Percentiles rank a stretch among this genome's conserved stretches.
Conservation (phyloP, 2,329 filamentous ascomycete genomes). For the Boeremia lycopersici region DNA sequence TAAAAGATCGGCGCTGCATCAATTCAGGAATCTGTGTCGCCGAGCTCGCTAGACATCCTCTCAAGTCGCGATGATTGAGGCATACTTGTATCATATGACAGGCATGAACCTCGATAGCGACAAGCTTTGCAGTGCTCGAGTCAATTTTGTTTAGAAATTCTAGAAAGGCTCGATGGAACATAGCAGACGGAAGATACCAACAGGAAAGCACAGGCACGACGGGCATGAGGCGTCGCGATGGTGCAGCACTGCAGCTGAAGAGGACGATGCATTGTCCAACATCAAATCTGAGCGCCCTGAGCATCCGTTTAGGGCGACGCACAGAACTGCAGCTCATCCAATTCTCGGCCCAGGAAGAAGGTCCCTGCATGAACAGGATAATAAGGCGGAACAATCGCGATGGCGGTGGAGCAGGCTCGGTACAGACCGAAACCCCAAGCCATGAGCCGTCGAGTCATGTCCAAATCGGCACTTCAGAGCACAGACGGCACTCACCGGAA, state of each 20-base stretch:
- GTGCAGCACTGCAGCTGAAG: no score
- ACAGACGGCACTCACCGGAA: conserved; percentile 4
- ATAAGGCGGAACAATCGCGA: neutral
- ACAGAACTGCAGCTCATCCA: neutral
- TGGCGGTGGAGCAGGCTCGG: neutral
- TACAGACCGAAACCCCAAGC: neutral
- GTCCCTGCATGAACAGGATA: neutral
- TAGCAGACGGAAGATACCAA: neutral
- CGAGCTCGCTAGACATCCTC: no score
- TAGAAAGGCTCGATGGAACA: neutral
- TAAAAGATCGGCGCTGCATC: no score
- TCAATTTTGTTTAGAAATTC: no score
- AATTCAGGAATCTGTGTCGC: no score
- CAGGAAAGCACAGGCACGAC: neutral
- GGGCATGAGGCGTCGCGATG: neutral
- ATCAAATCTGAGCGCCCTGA: neutral
- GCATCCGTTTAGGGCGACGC: neutral
- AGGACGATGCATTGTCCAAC: neutral
- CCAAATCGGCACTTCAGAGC: neutral
- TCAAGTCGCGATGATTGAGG: no score
- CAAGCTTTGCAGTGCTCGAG: no score
- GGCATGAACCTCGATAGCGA: no score
- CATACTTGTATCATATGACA: no score
- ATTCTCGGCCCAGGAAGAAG: neutral
- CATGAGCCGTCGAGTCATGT: neutral